Conservation (phyloP, 2,329 filamentous ascomycete genomes). For the Neonectria sp. region DNA sequence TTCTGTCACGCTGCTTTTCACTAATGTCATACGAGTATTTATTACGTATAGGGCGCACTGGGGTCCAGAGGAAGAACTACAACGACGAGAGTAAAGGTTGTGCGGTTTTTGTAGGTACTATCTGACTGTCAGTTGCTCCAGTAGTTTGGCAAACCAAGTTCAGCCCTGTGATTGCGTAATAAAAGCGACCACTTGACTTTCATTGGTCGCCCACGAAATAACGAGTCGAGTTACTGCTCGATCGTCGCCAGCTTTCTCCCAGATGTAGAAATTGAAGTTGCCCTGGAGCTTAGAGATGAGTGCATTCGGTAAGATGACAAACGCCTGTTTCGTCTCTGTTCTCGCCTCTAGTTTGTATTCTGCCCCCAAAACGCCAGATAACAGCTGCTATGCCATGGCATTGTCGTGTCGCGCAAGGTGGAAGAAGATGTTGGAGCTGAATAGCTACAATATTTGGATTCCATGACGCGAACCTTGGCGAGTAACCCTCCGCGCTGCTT, state of each 20-base stretch:
- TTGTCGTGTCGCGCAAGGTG: not conserved
- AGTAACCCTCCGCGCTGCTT: constrained; percentile 67
- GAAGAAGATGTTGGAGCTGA: not conserved
- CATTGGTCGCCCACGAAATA: not conserved
- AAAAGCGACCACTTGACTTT: not conserved
- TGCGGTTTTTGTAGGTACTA: too few species aligned
- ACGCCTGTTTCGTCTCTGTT: not conserved
- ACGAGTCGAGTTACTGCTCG: not conserved
- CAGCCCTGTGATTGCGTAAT: not conserved
- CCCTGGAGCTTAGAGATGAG: not conserved
- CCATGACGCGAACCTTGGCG: constrained; percentile 64
- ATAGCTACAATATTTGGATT: constrained; percentile 59
- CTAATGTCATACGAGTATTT: too few species aligned
- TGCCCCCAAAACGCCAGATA: not conserved
- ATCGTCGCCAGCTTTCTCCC: not conserved
- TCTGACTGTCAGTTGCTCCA: not conserved
- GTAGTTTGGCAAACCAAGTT: not conserved
- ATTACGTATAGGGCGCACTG: too few species aligned
- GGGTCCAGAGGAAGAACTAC: too few species aligned
- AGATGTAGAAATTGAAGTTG: not conserved
- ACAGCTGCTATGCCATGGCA: not conserved
- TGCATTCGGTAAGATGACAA: not conserved
- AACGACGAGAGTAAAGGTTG: too few species aligned
- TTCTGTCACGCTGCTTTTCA: too few species aligned
- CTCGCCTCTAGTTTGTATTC: not conserved